Percentiles rank a stretch among this genome's conserved stretches.
phyloP scores from a whole-genome alignment of 176 grass and related monocot species.

The Neostapfia colusana region DNA sequence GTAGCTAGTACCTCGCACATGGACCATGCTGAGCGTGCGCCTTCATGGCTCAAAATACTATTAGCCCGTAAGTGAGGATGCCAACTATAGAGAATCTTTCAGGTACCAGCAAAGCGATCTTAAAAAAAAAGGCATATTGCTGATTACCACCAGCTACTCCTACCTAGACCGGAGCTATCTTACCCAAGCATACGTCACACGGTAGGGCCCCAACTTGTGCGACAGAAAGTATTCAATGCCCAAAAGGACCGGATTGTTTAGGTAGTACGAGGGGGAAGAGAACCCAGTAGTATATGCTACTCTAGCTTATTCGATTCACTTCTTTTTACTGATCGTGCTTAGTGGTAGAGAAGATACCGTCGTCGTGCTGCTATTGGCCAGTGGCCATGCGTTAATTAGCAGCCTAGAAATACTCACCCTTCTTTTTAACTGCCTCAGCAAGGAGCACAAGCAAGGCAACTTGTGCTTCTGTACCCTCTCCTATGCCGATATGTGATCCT shows the following conservation, averaged over 20 bases:
- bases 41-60: constrained; percentile 20
- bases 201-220: constrained; percentile 42
- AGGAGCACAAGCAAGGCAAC: constrained; percentile 29
- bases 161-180: neutral
- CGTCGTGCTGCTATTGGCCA: constrained; percentile 29
- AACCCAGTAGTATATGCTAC: neutral
- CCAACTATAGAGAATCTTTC: constrained; percentile 36
- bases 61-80: constrained; percentile 1
- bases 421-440: constrained; percentile 22
- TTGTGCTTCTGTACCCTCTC: constrained; percentile 23
- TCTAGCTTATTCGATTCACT: constrained; percentile 30
- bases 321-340: constrained; percentile 10
- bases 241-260: constrained; percentile 18
- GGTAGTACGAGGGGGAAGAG: constrained; percentile 30
- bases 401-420: constrained; percentile 27
- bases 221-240: constrained; percentile 41
- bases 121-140: neutral
- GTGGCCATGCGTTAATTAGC: neutral
- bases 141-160: neutral
- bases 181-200: constrained; percentile 38
- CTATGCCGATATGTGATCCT: neutral
- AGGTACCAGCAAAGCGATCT: constrained; percentile 19
- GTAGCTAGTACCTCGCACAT: neutral
- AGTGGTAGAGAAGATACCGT: constrained; percentile 7
- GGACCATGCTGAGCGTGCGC: constrained; percentile 18